Evolutionary conservation across 164 flowering plant genomes (phyloP).

Genomic region (Tetrastigma voinierianum): DNA sequence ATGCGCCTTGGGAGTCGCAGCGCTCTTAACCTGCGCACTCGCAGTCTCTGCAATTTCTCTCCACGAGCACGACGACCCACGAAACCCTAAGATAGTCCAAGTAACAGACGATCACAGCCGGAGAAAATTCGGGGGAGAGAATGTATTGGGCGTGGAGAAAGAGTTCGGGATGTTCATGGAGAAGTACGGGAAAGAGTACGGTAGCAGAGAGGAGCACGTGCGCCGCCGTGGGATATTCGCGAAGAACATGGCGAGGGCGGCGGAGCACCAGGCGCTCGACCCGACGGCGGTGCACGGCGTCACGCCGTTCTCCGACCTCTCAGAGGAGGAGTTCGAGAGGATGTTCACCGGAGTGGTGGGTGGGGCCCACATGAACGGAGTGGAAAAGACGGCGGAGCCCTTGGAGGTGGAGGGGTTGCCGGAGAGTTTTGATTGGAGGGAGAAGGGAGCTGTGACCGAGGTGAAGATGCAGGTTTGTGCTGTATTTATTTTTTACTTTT

Average conservation of each 20-base stretch:
- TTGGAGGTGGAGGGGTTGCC: conserved; percentile 56
- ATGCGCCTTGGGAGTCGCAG: too few species aligned
- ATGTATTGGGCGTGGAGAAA: conserved; percentile 35
- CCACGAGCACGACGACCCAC: conserved; percentile 3
- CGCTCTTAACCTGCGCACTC: conserved; percentile 10
- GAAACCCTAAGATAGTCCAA: conserved; percentile 39
- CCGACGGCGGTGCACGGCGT: conserved; percentile 84
- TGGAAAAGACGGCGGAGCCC: conserved; percentile 13
- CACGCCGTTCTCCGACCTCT: conserved; percentile 76
- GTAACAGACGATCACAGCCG: conserved; percentile 38
- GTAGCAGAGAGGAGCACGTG: conserved; percentile 63
- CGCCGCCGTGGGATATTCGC: conserved; percentile 67
- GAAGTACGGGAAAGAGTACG: conserved; percentile 56
- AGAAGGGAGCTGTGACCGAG: conserved; percentile 81
- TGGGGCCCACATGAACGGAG: conserved; percentile 10
- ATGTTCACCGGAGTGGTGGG: conserved; percentile 46
- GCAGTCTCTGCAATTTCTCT: conserved; percentile 6
- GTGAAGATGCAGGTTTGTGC: conserved; percentile 93
- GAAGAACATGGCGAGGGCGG: conserved; percentile 60
- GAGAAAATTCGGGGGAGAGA: conserved; percentile 9
- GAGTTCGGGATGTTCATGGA: conserved; percentile 52
- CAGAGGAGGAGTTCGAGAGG: conserved; percentile 70
- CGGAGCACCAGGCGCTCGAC: conserved; percentile 72
- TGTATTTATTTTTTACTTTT: too few species aligned
- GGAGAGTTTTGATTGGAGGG: conserved; percentile 80